Evolutionary conservation across 2,329 filamentous ascomycete genomes (phyloP).

Genomic region (Epichloe glyceriae): DNA sequence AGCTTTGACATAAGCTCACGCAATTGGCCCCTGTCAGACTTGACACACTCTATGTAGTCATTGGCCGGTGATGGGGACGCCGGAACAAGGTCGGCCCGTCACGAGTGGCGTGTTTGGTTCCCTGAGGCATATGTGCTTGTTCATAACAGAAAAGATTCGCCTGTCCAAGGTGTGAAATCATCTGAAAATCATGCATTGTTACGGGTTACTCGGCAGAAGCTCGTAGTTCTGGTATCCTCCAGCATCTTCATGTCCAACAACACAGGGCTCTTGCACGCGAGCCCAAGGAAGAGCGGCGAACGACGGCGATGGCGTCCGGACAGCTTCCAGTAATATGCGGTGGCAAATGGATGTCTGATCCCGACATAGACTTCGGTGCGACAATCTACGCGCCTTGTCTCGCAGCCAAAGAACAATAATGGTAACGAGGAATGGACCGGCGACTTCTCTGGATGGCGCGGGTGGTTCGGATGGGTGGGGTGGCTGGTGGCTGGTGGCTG

Average conservation of each 20-base stretch:
- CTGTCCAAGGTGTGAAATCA: no score
- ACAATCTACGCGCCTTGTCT: not conserved
- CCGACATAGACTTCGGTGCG: not conserved
- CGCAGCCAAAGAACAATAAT: not conserved
- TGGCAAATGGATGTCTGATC: not conserved
- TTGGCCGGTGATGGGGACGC: not conserved
- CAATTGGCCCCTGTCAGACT: constrained; percentile 1
- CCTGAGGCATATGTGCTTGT: not conserved
- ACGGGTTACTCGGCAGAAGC: no score
- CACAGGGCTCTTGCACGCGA: not conserved
- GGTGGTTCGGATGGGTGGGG: not conserved
- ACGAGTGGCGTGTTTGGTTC: not conserved
- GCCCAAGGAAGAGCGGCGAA: no score
- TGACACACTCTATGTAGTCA: not conserved
- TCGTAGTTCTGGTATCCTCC: not conserved
- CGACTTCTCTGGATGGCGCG: no score
- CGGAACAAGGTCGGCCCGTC: constrained; percentile 1
- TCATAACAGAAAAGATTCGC: no score
- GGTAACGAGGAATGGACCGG: not conserved
- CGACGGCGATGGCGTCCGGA: no score
- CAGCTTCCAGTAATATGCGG: no score
- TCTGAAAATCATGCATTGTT: no score
- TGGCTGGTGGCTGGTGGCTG: not conserved
- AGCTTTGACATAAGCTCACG: constrained; percentile 3
- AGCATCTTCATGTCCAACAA: not conserved